These are phyloP conservation scores for Aureobasidium sp. DNA, from an alignment of 2,329 filamentous ascomycete species.

Conservation along the genomic window DNA sequence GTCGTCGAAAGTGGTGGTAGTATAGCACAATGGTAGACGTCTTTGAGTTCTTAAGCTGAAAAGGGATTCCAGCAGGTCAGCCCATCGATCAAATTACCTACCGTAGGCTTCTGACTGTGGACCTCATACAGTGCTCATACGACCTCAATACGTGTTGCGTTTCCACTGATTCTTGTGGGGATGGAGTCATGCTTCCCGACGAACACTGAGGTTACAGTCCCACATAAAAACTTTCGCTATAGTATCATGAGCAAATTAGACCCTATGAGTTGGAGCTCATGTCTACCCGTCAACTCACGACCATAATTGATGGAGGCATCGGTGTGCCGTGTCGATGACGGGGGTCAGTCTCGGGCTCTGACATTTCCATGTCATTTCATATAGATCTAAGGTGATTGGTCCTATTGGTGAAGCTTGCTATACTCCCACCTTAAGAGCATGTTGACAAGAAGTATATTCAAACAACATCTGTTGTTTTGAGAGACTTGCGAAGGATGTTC, in stretches of 20 bases:
- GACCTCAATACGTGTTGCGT: not conserved
- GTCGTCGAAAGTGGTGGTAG: no score
- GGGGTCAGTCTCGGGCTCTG: not conserved
- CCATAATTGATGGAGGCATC: not conserved
- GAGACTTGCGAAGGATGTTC: not conserved
- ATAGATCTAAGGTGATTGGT: no score
- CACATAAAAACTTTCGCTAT: not conserved
- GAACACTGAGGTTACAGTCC: not conserved
- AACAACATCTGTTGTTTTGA: not conserved
- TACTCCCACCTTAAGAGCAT: not conserved
- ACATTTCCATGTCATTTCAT: not conserved
- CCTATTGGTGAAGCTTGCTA: no score
- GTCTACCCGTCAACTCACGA: not conserved
- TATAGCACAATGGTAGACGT: not conserved
- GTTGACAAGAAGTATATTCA: not conserved
- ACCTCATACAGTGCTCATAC: not conserved
- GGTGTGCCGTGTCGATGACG: not conserved
- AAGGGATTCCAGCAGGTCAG: not conserved
- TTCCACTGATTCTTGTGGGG: not conserved
- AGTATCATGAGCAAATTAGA: not conserved
- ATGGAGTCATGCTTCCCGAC: not conserved
- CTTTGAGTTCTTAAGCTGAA: not conserved
- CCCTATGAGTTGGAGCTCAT: no score
- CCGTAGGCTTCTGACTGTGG: not conserved
- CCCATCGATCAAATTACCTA: not conserved